Base-by-base conservation (phyloP, 495 filamentous ascomycete species). In the Neurospora sp. region DNA sequence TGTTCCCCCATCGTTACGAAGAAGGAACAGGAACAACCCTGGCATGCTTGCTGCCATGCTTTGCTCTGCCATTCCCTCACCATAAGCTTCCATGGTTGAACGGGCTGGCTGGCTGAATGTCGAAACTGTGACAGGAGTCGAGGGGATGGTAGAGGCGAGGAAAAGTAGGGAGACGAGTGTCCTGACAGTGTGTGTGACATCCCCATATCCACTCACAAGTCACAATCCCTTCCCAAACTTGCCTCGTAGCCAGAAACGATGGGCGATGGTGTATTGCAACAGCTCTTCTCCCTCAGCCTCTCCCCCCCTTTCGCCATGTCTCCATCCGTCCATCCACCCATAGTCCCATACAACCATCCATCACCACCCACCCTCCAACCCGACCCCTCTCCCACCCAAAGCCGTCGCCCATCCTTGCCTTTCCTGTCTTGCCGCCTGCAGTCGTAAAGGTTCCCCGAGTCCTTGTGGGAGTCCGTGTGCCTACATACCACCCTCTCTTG, bases 271-370 rank as follows among this genome's bases (percentile, higher is more conserved):
- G 54, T 66, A 66, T 37, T 66, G 54, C 54, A 66, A 66, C 54
- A 14, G 7, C 27, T 14, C 54, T 66, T 66, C 54, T 66, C 54
- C 59, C 41, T 42, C 41, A 31, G 8, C 39, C 69, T 23, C 18
- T 27, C 12, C 35, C 35, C 31, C 31, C 72, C 5, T 37, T 31
- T 27, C 66, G 8, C 54, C 31, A 37, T 39, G 12, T 70, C 72
- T 69, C 59, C 62, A 35, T 70, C 66, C 48, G 31, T 42, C 54
- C 72, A 41, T 23, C 42, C 39, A 40, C 23, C 16, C 72, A 46
- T 12, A 35, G 37, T 69, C 46, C 70, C 72, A 71, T 59, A 72
- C 75, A 73, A 39, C 76, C 73, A 75, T 72, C 59, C 23, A 62
- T 62, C 54, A 66, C 14, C 54, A 66, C 54, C 54, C 23, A 59